Conservation (phyloP, 2,329 filamentous ascomycete genomes). For the Phyllosticta citribraziliensis region DNA sequence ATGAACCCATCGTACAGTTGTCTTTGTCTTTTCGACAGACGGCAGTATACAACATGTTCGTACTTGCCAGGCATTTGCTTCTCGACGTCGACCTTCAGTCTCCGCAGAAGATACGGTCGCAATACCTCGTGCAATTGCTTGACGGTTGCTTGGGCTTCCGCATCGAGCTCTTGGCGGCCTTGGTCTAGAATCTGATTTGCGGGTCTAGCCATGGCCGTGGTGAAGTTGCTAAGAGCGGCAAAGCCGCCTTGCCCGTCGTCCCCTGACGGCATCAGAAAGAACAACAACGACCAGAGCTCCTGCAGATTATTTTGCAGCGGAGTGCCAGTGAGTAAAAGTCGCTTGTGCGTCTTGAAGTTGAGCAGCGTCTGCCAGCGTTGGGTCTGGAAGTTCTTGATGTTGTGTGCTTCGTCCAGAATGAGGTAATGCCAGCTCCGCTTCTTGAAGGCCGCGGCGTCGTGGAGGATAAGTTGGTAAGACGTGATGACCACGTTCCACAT, state of each 20-base stretch:
- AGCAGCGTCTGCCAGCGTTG: conserved; percentile 93
- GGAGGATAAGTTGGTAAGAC: conserved; percentile 89
- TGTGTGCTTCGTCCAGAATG: conserved; percentile 95
- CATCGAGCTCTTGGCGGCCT: conserved; percentile 85
- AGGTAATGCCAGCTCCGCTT: conserved; percentile 93
- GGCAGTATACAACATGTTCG: conserved; percentile 92
- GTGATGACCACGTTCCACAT: conserved; percentile 95
- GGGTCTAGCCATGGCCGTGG: conserved; percentile 89
- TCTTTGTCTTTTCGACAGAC: conserved; percentile 86
- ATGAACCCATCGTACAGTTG: conserved; percentile 96
- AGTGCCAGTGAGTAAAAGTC: conserved; percentile 84
- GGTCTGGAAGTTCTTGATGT: conserved; percentile 99
- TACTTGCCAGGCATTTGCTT: conserved; percentile 99
- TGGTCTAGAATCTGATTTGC: conserved; percentile 95
- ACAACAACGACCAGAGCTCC: conserved; percentile 91
- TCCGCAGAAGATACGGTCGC: conserved; percentile 79
- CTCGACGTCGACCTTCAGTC: conserved; percentile 92
- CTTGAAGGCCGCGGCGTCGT: conserved; percentile 90
- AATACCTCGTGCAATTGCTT: conserved; percentile 89
- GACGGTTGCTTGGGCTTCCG: conserved; percentile 85
- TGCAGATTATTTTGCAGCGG: conserved; percentile 95
- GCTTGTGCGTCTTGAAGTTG: conserved; percentile 81
- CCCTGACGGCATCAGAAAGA: conserved; percentile 89
- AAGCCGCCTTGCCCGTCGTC: conserved; percentile 79
- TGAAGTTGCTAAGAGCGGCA: conserved; percentile 89